These are phyloP conservation scores for Ambrosiella beaveri DNA, from an alignment of 2,329 filamentous ascomycete genomes.

Conservation along the genomic window DNA sequence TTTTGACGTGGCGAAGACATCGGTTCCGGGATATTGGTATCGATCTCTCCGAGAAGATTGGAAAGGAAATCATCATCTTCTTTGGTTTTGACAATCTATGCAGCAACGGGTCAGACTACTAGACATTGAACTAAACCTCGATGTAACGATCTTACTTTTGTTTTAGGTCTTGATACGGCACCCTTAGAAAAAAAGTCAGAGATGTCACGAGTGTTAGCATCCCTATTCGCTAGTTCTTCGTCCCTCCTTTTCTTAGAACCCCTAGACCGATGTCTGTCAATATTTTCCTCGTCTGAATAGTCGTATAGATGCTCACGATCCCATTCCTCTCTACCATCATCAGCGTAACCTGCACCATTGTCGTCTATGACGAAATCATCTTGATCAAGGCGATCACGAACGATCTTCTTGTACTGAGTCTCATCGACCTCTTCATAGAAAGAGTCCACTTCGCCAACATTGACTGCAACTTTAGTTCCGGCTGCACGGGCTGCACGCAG, in stretches of 20 bases:
- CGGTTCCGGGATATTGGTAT: constrained; percentile 46
- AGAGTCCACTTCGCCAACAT: constrained; percentile 66
- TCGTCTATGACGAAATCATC: constrained; percentile 99
- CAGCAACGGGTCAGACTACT: constrained; percentile 1
- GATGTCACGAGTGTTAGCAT: constrained; percentile 81
- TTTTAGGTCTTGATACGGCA: constrained; percentile 48
- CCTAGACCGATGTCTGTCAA: constrained; percentile 25
- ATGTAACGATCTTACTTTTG: constrained; percentile 44
- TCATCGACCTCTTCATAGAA: constrained; percentile 96
- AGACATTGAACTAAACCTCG: constrained; percentile 12
- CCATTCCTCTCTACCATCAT: constrained; percentile 93
- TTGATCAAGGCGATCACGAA: constrained; percentile 70
- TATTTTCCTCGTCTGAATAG: constrained; percentile 46
- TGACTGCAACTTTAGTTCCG: constrained; percentile 80
- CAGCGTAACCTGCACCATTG: constrained; percentile 90
- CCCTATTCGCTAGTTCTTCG: constrained; percentile 67
- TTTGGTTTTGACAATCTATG: constrained; percentile 56
- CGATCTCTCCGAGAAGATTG: constrained; percentile 71
- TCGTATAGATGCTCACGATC: constrained; percentile 51
- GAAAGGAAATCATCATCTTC: constrained; percentile 81
- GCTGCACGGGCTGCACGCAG: constrained; percentile 68
- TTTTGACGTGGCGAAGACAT: constrained; percentile 33
- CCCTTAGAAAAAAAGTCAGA: constrained; percentile 87
- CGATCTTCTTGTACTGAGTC: constrained; percentile 91
- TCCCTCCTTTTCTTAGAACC: constrained; percentile 68